These are phyloP conservation scores for Pichia eremophila DNA, from an alignment of 805 yeast species.

Conservation along the genomic window DNA sequence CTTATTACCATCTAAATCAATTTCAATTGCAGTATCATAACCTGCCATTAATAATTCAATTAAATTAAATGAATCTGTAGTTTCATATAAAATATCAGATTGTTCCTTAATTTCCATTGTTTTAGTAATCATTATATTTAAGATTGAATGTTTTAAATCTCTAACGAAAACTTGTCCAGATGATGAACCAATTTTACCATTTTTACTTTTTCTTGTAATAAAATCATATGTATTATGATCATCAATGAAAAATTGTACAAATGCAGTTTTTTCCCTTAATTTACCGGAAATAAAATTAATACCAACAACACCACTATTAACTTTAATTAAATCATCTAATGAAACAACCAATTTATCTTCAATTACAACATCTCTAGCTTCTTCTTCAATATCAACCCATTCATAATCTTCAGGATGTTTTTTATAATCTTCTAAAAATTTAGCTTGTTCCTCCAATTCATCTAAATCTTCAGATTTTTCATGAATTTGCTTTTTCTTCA, in stretches of 20 bases:
- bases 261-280: slow-evolving; percentile 37
- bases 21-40: slow-evolving; percentile 34
- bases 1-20: slow-evolving; percentile 32
- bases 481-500: slow-evolving; percentile 31
- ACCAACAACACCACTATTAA: slow-evolving; percentile 55
- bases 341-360: slow-evolving; percentile 34
- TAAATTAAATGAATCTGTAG: slow-evolving; percentile 41
- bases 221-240: slow-evolving; percentile 54
- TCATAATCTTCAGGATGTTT: slow-evolving; percentile 56
- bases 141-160: slow-evolving; percentile 54
- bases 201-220: slow-evolving; percentile 39
- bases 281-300: slow-evolving; percentile 44
- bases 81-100: slow-evolving; percentile 44
- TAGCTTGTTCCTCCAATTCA: slow-evolving; percentile 37
- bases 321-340: slow-evolving; percentile 42
- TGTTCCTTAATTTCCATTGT: slow-evolving; percentile 36
- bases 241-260: slow-evolving; percentile 54
- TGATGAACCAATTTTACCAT: slow-evolving; percentile 36
- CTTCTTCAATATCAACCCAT: slow-evolving; percentile 43
- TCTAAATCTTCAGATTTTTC: slow-evolving; percentile 30
- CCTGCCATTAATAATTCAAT: slow-evolving; percentile 44
- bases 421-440: slow-evolving; percentile 41
- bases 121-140: slow-evolving; percentile 49
- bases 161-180: slow-evolving; percentile 55
- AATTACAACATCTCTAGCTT: not conserved